Evolutionary conservation across 1,284 basidiomycete species (phyloP).

Genomic region (Sphagnurus paluster): DNA sequence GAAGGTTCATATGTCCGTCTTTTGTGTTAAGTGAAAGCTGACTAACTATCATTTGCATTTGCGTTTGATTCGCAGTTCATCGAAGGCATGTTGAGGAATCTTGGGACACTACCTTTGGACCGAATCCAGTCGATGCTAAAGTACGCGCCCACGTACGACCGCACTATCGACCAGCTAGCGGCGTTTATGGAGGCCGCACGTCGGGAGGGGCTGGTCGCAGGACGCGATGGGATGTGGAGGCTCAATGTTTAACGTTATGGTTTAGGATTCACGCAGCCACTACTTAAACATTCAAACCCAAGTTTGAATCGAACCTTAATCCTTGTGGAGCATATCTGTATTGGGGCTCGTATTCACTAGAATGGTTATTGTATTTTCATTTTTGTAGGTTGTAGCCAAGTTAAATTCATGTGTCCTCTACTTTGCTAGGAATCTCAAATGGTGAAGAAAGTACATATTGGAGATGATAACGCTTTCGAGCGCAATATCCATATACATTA

Average conservation of each 20-base stretch:
- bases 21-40: conserved; percentile 4
- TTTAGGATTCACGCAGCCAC: no score
- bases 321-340: no score
- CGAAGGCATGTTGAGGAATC: conserved; percentile 83
- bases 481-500: no score
- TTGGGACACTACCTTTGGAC: conserved; percentile 70
- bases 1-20: conserved; percentile 54
- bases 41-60: background rate
- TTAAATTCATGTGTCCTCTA: no score
- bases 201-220: conserved; percentile 72
- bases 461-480: no score
- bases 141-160: conserved; percentile 78
- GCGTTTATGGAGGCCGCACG: conserved; percentile 78
- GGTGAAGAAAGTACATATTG: no score
- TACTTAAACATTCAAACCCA: no score
- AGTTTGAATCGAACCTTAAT: no score
- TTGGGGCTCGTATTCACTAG: no score
- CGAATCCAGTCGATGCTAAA: conserved; percentile 84
- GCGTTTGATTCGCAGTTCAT: conserved; percentile 52
- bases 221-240: conserved; percentile 75
- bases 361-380: no score
- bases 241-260: conserved; percentile 43
- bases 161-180: conserved; percentile 72
- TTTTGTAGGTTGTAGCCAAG: no score
- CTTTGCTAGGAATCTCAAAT: no score